Base-by-base conservation (phyloP, 768 basidiomycete species). In the Pulveroboletus sp. region DNA sequence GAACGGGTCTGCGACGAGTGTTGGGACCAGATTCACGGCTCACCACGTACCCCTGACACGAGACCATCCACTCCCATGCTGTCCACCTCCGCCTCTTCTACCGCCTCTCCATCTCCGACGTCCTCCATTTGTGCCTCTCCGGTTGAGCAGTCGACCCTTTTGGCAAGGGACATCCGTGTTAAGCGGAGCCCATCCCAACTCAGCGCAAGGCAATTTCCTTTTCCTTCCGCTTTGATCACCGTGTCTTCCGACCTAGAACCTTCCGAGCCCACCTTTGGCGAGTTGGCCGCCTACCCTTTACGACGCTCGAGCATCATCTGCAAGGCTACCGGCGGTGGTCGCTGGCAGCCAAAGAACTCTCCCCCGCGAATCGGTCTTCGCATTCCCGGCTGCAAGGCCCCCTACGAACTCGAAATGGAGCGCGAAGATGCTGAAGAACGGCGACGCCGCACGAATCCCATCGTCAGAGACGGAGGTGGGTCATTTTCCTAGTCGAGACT, bases 1-100 rank as follows among this genome's bases (percentile, higher is more conserved):
- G 72, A 72, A n/a, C 79, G 85, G 46, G 87, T 91, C 40, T 91
- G 89, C 57, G 82, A 87, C 50, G 85, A 82, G 53, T 91, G 89
- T 61, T 84, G 72, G 68, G 82, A 85, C 58, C 85, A 86, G 63
- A 79, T 91, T 32, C 77, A 87, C 50, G 86, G 85, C 43, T 66
- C 73, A 14, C 62, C 68, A 8, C 67, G 68, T 35, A 74, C 75
- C 25, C 78, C 78, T 23, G 68, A 67, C 31, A 59, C 58, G 7
- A 43, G 60, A 48, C 49, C 75, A 58, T 58, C 70, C 62, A 50
- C 72, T 63, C 53, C 72, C 71, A 19, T 74, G 72, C 24, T 69
- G 60, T 45, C 73, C 65, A 36, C 57, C 4, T 69, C 67, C 20
- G 39, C 55, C 4, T 53, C 64, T 46, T 63, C 63, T 51, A 68